phyloP scores from a whole-genome alignment of 2,329 filamentous ascomycete species.

The Colletotrichum echinochloae region DNA sequence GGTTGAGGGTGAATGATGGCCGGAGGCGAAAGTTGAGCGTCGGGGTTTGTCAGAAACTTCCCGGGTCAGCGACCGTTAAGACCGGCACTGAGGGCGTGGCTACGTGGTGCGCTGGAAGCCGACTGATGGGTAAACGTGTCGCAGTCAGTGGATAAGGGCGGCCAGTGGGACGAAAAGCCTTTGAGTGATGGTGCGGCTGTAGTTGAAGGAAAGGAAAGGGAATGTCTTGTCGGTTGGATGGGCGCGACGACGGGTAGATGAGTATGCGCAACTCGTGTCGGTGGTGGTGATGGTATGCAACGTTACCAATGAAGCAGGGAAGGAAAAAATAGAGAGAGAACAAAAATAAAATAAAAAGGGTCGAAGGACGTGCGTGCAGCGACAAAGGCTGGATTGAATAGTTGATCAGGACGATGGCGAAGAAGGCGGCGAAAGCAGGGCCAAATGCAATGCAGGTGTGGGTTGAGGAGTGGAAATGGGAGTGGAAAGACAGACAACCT shows the following conservation, averaged over 20 bases:
- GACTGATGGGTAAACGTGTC: constrained; percentile 22
- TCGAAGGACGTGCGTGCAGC: constrained; percentile 22
- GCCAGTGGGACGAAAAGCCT: background rate
- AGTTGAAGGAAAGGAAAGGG: constrained; percentile 30
- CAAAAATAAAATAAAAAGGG: constrained; percentile 1
- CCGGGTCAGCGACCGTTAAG: constrained; percentile 48
- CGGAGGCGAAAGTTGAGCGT: constrained; percentile 37
- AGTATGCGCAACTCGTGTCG: constrained; percentile 6
- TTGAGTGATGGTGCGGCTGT: constrained; percentile 18
- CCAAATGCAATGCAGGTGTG: constrained; percentile 25
- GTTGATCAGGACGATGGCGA: constrained; percentile 19
- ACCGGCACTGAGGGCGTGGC: constrained; percentile 22
- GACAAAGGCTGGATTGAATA: constrained; percentile 9
- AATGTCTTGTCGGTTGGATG: constrained; percentile 5
- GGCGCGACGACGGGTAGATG: constrained; percentile 8
- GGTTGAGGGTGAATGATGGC: constrained; percentile 33
- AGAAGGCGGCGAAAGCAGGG: constrained; percentile 22
- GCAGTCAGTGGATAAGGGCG: constrained; percentile 18
- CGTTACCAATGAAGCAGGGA: constrained; percentile 16
- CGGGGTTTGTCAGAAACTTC: constrained; percentile 45
- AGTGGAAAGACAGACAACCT: constrained; percentile 23
- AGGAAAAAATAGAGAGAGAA: background rate
- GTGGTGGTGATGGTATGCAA: background rate
- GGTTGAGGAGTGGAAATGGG: constrained; percentile 26
- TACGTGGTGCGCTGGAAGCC: constrained; percentile 41